A percentile compares a stretch with the other conserved stretches of the same genome.
Conservation (phyloP, 164 flowering plant genomes). For the Pachysandra terminalis region DNA sequence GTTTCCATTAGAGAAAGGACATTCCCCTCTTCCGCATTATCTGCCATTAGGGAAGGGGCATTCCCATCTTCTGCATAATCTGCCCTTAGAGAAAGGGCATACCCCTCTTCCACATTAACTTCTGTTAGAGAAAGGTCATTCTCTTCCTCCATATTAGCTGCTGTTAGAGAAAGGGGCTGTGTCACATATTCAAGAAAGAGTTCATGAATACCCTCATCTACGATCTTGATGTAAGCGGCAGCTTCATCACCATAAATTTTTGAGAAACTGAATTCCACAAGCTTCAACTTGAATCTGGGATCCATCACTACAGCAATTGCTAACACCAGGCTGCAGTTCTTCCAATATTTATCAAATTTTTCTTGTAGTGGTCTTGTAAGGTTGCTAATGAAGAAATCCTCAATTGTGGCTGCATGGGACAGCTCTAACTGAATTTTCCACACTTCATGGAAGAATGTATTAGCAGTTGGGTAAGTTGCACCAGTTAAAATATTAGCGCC, state of each 20-base stretch:
- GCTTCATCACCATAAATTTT: conserved; percentile 75
- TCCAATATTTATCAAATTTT: conserved; percentile 72
- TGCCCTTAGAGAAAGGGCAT: too few species aligned
- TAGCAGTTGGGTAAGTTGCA: conserved; percentile 45
- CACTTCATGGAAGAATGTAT: conserved; percentile 72
- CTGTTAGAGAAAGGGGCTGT: conserved; percentile 55
- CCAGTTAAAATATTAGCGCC: conserved; percentile 48
- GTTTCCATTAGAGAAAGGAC: too few species aligned
- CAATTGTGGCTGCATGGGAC: conserved; percentile 44
- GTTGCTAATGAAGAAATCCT: conserved; percentile 44
- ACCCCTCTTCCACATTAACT: too few species aligned
- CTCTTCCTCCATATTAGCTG: conserved; percentile 8
- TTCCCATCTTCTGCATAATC: too few species aligned
- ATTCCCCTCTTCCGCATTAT: too few species aligned
- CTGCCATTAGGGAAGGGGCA: too few species aligned
- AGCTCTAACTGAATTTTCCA: conserved; percentile 82
- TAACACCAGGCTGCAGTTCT: conserved; percentile 54
- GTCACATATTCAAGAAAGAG: conserved; percentile 69
- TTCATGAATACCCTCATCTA: conserved; percentile 82
- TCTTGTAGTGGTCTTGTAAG: conserved; percentile 52
- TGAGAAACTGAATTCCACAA: conserved; percentile 79
- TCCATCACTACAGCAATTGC: conserved; percentile 85
- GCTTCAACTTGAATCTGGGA: conserved; percentile 91
- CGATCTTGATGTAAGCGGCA: conserved; percentile 41
- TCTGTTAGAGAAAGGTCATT: too few species aligned